A percentile compares a stretch with the other conserved stretches of the same genome.
Conservation (phyloP, 768 basidiomycete genomes). For the Kockovaella imperatae region DNA sequence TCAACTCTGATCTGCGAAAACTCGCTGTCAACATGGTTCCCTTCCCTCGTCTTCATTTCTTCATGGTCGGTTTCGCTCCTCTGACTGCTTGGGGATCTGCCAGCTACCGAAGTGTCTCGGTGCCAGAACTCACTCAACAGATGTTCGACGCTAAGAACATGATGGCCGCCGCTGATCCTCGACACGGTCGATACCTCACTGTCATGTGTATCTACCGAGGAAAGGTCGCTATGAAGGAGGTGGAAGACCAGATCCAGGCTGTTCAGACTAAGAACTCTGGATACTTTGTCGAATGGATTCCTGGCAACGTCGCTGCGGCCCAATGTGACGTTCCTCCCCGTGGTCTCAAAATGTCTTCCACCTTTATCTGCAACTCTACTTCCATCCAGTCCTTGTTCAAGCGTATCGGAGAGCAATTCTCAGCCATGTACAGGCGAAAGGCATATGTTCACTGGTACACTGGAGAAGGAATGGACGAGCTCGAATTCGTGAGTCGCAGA, state of each 20-base stretch:
- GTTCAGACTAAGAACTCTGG: conserved; percentile 94
- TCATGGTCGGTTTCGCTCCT: conserved; percentile 91
- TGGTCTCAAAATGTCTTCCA: conserved; percentile 92
- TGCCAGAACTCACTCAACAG: conserved; percentile 94
- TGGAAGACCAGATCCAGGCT: conserved; percentile 97
- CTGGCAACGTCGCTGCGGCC: conserved; percentile 95
- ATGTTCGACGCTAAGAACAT: conserved; percentile 99
- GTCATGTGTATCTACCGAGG: conserved; percentile 98
- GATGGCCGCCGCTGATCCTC: conserved; percentile 73
- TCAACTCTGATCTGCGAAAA: conserved; percentile 97
- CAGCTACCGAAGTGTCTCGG: conserved; percentile 91
- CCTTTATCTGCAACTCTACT: conserved; percentile 95
- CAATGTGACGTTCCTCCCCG: conserved; percentile 97
- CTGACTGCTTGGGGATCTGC: conserved; percentile 67
- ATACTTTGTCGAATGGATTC: conserved; percentile 99
- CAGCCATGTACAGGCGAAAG: conserved; percentile 92
- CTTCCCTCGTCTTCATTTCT: conserved; percentile 95
- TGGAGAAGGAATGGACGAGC: conserved; percentile 89
- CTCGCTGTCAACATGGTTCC: conserved; percentile 92
- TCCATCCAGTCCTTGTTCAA: conserved; percentile 98
- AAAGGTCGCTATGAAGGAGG: conserved; percentile 99
- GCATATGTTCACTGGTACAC: conserved; percentile 84
- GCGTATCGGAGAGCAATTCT: conserved; percentile 97
- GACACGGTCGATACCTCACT: conserved; percentile 95
- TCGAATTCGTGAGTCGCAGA: conserved; percentile 41